Conservation (phyloP, 1,284 basidiomycete species). For the Boletellus deceptivus region DNA sequence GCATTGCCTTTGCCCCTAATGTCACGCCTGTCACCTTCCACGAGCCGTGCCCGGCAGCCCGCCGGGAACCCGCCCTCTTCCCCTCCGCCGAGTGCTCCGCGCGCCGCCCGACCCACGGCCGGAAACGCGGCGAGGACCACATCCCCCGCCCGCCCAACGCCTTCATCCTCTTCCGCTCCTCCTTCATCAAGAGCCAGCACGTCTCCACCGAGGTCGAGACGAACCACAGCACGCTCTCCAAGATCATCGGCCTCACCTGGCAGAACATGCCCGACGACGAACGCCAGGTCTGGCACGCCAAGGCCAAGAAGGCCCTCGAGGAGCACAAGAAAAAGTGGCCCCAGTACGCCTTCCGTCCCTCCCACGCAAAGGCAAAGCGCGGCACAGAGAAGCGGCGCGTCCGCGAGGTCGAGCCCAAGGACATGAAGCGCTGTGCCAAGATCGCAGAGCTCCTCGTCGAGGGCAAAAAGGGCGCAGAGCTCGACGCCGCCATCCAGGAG, state of each 20-base stretch:
- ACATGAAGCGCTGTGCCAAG: conserved; percentile 66
- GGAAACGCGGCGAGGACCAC: conserved; percentile 71
- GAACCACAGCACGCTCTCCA: conserved; percentile 75
- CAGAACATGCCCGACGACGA: conserved; percentile 66
- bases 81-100: conserved; percentile 41
- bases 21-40: conserved; percentile 61
- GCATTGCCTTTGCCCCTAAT: conserved; percentile 57
- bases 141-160: conserved; percentile 87
- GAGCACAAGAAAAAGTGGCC: conserved; percentile 70
- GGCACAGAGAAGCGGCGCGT: conserved; percentile 57
- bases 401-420: conserved; percentile 66
- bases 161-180: conserved; percentile 85
- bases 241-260: conserved; percentile 74
- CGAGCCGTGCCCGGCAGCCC: conserved; percentile 39
- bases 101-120: conserved; percentile 45
- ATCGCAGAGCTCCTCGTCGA: conserved; percentile 76
- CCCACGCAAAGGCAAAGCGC: conserved; percentile 48
- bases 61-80: conserved; percentile 42
- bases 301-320: conserved; percentile 61
- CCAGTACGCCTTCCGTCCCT: conserved; percentile 66
- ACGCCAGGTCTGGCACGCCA: conserved; percentile 67
- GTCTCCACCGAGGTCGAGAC: conserved; percentile 76
- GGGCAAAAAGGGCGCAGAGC: conserved; percentile 68
- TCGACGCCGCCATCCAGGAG: conserved; percentile 69
- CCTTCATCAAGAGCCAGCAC: conserved; percentile 72